These are phyloP conservation scores for Colletotrichum higginsianum DNA, from an alignment of 2,329 filamentous ascomycete genomes.

Conservation along the genomic window DNA sequence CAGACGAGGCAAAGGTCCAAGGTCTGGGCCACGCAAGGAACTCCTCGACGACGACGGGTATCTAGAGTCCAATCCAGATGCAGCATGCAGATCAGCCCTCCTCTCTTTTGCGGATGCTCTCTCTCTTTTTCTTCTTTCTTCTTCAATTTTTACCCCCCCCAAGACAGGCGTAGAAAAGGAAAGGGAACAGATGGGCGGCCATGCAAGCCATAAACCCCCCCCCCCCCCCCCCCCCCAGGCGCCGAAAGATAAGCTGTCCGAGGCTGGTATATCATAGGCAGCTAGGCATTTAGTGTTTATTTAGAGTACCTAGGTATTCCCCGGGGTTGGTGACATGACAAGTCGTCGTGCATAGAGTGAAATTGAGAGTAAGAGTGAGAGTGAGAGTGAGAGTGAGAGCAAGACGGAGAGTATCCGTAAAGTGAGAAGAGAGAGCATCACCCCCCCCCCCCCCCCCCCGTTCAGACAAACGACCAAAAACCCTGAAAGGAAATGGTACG, in stretches of 20 bases:
- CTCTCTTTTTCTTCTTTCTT: not conserved
- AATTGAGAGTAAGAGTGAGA: too few relatives aligned
- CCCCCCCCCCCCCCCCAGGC: not conserved
- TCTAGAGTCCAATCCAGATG: not conserved
- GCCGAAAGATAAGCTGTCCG: constrained; percentile 12
- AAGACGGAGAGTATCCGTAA: too few relatives aligned
- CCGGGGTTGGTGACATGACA: not conserved
- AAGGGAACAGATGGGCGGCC: not conserved
- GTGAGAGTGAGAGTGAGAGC: too few relatives aligned
- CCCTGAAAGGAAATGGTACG: not conserved
- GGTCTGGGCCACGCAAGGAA: constrained; percentile 15
- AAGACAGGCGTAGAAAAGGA: not conserved
- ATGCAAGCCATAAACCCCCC: not conserved
- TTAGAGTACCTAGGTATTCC: not conserved
- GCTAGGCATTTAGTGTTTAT: not conserved
- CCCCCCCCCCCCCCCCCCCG: too few relatives aligned
- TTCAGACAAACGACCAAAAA: not conserved
- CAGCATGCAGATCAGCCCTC: constrained; percentile 1
- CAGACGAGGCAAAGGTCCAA: not conserved
- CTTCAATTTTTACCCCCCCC: not conserved
- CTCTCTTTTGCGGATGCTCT: not conserved
- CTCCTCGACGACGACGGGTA: not conserved
- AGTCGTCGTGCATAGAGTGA: too few relatives aligned
- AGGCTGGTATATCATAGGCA: not conserved
- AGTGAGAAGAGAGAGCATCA: too few relatives aligned